A percentile compares a stretch with the other conserved stretches of the same genome.
Evolutionary conservation across 2,329 filamentous ascomycete genomes (phyloP).

Genomic region (Claviceps citrina): DNA sequence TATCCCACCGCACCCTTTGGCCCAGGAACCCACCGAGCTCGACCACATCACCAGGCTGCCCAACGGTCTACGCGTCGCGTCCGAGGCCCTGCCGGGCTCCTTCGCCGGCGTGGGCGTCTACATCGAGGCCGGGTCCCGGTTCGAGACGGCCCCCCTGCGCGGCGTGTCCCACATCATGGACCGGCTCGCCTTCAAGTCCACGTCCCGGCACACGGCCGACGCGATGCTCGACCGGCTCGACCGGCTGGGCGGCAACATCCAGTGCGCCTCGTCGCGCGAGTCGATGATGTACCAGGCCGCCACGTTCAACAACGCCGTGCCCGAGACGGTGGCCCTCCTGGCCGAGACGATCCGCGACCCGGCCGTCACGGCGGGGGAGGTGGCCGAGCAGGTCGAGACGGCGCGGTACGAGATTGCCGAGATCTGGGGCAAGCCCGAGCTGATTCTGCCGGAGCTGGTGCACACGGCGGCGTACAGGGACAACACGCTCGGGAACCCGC

Average conservation of each 20-base stretch:
- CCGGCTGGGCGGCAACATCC: conserved; percentile 82
- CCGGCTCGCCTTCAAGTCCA: conserved; percentile 85
- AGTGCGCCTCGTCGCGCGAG: conserved; percentile 89
- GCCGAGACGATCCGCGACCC: conserved; percentile 90
- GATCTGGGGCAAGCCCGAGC: conserved; percentile 93
- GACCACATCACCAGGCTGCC: conserved; percentile 76
- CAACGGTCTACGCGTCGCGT: conserved; percentile 89
- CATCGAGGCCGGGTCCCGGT: conserved; percentile 86
- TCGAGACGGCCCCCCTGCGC: conserved; percentile 70
- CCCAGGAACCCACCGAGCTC: conserved; percentile 70
- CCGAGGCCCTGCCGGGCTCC: conserved; percentile 82
- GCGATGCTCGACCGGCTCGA: conserved; percentile 80
- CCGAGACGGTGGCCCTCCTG: conserved; percentile 64
- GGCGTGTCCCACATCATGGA: conserved; percentile 96
- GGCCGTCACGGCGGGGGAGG: conserved; percentile 70
- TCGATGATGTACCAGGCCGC: conserved; percentile 98
- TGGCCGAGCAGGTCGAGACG: conserved; percentile 72
- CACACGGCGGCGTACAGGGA: conserved; percentile 93
- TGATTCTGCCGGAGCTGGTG: conserved; percentile 87
- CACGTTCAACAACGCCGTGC: conserved; percentile 87
- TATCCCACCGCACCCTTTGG: too few relatives aligned
- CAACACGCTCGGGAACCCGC: conserved; percentile 86
- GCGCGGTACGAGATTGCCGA: conserved; percentile 91
- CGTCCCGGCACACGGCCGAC: conserved; percentile 55
- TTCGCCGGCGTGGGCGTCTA: conserved; percentile 94